These are phyloP conservation scores for Fusarium papillatum DNA, from an alignment of 2,329 filamentous ascomycete genomes.

Conservation along the genomic window DNA sequence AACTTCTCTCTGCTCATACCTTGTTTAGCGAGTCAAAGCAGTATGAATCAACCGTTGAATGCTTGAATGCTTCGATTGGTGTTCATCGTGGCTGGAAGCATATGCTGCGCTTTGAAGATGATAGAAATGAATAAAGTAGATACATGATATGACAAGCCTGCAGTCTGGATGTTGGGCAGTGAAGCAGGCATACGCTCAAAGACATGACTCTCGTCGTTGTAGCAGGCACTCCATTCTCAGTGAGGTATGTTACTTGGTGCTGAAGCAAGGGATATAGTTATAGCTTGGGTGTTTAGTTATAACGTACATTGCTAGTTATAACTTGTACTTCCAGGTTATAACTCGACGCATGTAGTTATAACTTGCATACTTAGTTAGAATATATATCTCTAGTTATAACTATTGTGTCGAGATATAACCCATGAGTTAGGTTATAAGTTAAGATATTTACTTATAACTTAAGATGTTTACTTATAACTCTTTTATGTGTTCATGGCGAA, in stretches of 20 bases:
- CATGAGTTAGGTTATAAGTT: not conserved
- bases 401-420: not conserved
- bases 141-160: not conserved
- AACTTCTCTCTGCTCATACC: slow-evolving; percentile 36
- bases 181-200: not conserved
- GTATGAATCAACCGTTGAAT: slow-evolving; percentile 38
- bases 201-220: not conserved
- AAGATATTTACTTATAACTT: not conserved
- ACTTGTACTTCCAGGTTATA: not conserved
- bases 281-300: not conserved
- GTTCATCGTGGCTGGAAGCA: slow-evolving; percentile 10
- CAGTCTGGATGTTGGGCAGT: not conserved
- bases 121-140: slow-evolving; percentile 25
- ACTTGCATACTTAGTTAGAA: not conserved
- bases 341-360: not conserved
- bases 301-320: not conserved
- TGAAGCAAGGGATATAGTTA: not conserved
- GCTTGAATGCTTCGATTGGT: slow-evolving; percentile 22
- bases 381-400: too few relatives aligned
- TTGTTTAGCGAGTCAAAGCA: slow-evolving; percentile 34
- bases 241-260: not conserved
- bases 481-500: not conserved
- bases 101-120: slow-evolving; percentile 11
- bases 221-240: not conserved
- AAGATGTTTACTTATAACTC: not conserved